Percentiles rank a stretch among this genome's conserved stretches.
phyloP scores from a whole-genome alignment of 208 protist species.

The Trichomonas tenax region DNA sequence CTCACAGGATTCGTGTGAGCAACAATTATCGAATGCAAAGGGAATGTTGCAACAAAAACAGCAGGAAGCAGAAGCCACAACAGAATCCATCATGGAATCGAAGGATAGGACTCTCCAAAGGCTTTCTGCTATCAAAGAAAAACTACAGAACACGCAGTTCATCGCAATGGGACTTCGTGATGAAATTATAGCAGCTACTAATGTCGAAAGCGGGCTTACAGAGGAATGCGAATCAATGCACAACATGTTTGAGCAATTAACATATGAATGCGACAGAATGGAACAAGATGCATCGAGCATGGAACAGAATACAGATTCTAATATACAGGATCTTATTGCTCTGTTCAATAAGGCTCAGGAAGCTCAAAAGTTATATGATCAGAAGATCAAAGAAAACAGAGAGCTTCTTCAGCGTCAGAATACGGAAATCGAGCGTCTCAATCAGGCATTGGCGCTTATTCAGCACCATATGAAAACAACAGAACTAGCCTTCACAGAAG shows the following conservation, averaged over 20 bases:
- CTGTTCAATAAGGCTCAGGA: background rate
- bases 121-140: background rate
- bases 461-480: background rate
- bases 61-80: background rate
- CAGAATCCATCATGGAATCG: background rate
- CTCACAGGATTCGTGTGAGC: background rate
- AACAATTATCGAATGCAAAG: background rate
- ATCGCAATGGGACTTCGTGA: background rate
- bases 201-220: background rate
- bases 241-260: background rate
- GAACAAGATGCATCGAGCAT: background rate
- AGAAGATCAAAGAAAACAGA: background rate
- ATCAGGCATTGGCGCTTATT: background rate
- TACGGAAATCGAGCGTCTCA: background rate
- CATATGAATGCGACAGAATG: background rate
- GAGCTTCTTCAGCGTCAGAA: background rate
- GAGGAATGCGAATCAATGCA: background rate
- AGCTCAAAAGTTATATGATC: background rate
- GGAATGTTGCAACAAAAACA: background rate
- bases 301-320: background rate
- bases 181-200: background rate
- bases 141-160: background rate
- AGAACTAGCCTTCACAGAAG: background rate
- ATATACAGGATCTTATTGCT: background rate
- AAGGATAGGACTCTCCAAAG: background rate